Evolutionary conservation across 257 asterid genomes (phyloP).

Genomic region (Nemophila menziesii): DNA sequence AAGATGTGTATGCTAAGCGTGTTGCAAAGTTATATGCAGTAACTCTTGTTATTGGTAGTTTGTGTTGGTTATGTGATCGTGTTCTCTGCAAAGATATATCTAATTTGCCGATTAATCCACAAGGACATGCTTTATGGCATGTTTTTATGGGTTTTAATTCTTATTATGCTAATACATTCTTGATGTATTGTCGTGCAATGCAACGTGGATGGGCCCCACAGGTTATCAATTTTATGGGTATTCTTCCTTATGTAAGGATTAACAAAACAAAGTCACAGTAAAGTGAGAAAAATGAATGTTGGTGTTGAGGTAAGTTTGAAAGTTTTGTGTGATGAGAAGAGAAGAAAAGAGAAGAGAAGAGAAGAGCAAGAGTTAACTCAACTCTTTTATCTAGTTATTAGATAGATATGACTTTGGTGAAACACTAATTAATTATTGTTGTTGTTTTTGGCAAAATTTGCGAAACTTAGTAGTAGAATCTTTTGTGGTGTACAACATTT

Average conservation of each 20-base stretch:
- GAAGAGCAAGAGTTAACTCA: background rate
- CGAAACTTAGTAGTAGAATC: background rate
- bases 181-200: conserved; percentile 18
- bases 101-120: conserved; percentile 16
- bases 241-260: conserved; percentile 14
- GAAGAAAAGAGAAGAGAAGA: background rate
- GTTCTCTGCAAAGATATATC: conserved; percentile 13
- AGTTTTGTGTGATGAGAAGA: background rate
- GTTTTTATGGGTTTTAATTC: conserved; percentile 15
- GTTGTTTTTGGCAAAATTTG: background rate
- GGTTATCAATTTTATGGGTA: conserved; percentile 5
- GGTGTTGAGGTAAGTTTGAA: background rate
- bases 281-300: no score
- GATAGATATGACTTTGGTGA: conserved; percentile 3
- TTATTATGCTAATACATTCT: conserved; percentile 16
- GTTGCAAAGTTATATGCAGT: conserved; percentile 11
- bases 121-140: conserved; percentile 20
- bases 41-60: conserved; percentile 12
- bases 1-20: conserved; percentile 12
- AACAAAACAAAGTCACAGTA: conserved; percentile 5
- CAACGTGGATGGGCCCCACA: conserved; percentile 15
- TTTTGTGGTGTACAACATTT: background rate
- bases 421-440: background rate
- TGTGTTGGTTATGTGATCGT: conserved; percentile 17
- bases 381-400: background rate